Evolutionary conservation across 371 early-diverging fungal genomes (phyloP).

Genomic region (Dichotomocladium elegans): DNA sequence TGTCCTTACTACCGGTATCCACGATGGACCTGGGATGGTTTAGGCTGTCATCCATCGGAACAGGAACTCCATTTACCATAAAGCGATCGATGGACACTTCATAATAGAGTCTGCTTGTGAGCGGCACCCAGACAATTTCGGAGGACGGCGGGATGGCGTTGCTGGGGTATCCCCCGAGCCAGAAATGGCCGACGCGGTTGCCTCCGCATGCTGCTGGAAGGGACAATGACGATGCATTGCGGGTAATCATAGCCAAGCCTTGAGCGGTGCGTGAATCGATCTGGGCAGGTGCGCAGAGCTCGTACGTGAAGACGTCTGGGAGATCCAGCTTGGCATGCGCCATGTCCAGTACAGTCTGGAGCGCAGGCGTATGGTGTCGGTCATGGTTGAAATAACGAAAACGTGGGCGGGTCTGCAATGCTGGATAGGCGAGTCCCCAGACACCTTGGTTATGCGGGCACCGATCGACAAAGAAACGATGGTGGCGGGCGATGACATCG

Average conservation of each 20-base stretch:
- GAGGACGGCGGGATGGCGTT: background rate
- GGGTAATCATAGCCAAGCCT: too few relatives aligned
- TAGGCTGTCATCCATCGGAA: conserved; percentile 22
- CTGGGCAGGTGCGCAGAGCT: conserved; percentile 5
- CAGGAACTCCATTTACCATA: conserved; percentile 19
- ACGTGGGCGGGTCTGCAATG: conserved; percentile 10
- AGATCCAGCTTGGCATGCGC: conserved; percentile 1
- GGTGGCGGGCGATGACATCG: conserved; percentile 4
- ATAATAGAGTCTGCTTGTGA: conserved; percentile 27
- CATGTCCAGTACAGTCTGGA: conserved; percentile 9
- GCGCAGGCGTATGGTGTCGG: background rate
- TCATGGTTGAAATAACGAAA: background rate
- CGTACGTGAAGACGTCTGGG: conserved; percentile 8
- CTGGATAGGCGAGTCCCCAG: conserved; percentile 14
- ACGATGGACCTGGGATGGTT: conserved; percentile 33
- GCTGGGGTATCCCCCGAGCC: conserved; percentile 10
- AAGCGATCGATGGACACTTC: conserved; percentile 35
- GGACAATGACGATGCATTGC: too few relatives aligned
- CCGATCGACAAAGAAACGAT: conserved; percentile 3
- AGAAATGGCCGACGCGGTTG: conserved; percentile 12
- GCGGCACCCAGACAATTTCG: conserved; percentile 6
- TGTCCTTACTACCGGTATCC: conserved; percentile 37
- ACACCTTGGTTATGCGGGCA: conserved; percentile 19
- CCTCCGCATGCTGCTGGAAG: too few relatives aligned
- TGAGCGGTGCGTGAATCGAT: conserved; percentile 2